A percentile compares a stretch with the other conserved stretches of the same genome.
Evolutionary conservation across 1,139 yeast genomes (phyloP).

Genomic region (Ashbya aceris): DNA sequence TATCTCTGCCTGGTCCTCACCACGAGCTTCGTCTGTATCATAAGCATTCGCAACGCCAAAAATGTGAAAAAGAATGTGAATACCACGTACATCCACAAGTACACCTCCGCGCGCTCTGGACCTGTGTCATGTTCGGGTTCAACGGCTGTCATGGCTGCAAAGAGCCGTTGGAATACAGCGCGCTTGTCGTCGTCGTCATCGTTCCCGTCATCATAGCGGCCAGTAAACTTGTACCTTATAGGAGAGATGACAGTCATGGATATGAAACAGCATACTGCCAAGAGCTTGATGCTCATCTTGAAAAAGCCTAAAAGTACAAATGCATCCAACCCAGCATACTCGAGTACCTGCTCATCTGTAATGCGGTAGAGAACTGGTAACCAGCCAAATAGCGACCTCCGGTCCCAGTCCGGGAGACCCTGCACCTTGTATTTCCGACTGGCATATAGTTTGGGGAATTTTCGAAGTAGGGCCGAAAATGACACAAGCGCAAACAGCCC

Average conservation of each 20-base stretch:
- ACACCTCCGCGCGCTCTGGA: slow-evolving; percentile 25
- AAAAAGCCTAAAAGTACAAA: slow-evolving; percentile 72
- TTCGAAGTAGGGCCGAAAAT: slow-evolving; percentile 54
- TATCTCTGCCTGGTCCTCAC: slow-evolving; percentile 72
- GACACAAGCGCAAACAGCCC: slow-evolving; percentile 57
- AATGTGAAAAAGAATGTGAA: slow-evolving; percentile 81
- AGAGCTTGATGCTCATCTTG: slow-evolving; percentile 57
- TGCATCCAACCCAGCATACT: slow-evolving; percentile 90
- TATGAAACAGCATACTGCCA: slow-evolving; percentile 44
- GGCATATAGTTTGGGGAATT: slow-evolving; percentile 67
- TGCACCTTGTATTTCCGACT: slow-evolving; percentile 36
- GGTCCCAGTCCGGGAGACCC: slow-evolving; percentile 38
- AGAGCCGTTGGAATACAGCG: slow-evolving; percentile 8
- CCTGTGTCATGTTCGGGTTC: slow-evolving; percentile 9
- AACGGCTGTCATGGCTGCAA: background rate
- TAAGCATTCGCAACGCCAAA: slow-evolving; percentile 51
- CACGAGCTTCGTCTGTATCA: slow-evolving; percentile 61
- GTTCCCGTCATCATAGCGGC: slow-evolving; percentile 42
- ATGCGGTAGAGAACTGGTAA: slow-evolving; percentile 54
- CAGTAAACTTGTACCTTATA: slow-evolving; percentile 57
- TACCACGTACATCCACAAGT: slow-evolving; percentile 70
- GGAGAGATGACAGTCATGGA: slow-evolving; percentile 60
- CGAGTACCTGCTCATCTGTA: slow-evolving; percentile 67
- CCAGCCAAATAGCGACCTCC: slow-evolving; percentile 66
- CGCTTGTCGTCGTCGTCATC: slow-evolving; percentile 14